These are phyloP conservation scores for Letharia lupina DNA, from an alignment of 495 filamentous ascomycete genomes.

Conservation along the genomic window DNA sequence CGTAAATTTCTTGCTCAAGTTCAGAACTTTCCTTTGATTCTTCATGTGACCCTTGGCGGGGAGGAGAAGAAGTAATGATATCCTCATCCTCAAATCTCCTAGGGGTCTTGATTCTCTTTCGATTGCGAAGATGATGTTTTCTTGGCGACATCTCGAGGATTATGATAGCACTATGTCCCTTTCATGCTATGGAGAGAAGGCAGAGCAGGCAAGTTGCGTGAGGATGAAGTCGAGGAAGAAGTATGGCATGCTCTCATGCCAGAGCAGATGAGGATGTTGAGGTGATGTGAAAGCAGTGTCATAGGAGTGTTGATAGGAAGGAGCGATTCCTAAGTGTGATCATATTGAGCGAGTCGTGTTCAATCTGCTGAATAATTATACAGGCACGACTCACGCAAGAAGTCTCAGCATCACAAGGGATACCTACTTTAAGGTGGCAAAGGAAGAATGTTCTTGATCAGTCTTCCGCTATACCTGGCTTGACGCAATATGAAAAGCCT, in stretches of 20 bases:
- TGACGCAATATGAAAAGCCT: not conserved
- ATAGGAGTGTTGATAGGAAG: not conserved
- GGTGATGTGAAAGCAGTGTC: not conserved
- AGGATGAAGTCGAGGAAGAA: not conserved
- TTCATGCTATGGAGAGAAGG: not conserved
- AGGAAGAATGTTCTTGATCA: not conserved
- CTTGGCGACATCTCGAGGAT: not conserved
- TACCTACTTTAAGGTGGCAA: not conserved
- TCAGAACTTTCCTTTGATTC: not conserved
- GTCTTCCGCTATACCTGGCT: not conserved
- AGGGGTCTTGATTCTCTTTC: conserved; percentile 10
- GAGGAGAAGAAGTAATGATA: not conserved
- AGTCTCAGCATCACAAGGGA: not conserved
- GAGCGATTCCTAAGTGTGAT: not conserved
- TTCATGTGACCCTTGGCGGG: not conserved
- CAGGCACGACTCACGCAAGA: not conserved
- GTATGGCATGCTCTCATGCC: not conserved
- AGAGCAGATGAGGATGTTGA: not conserved
- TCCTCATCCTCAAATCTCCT: conserved; percentile 9
- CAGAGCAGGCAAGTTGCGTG: not conserved
- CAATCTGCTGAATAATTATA: not conserved
- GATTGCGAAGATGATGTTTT: conserved; percentile 6
- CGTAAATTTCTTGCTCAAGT: conserved; percentile 3
- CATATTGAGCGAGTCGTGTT: not conserved
- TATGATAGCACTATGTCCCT: not conserved